Percentiles rank a stretch among this genome's conserved stretches.
These are phyloP conservation scores for Zygosaccharomyces lentus DNA, from an alignment of 805 yeast species.

Conservation along the genomic window DNA sequence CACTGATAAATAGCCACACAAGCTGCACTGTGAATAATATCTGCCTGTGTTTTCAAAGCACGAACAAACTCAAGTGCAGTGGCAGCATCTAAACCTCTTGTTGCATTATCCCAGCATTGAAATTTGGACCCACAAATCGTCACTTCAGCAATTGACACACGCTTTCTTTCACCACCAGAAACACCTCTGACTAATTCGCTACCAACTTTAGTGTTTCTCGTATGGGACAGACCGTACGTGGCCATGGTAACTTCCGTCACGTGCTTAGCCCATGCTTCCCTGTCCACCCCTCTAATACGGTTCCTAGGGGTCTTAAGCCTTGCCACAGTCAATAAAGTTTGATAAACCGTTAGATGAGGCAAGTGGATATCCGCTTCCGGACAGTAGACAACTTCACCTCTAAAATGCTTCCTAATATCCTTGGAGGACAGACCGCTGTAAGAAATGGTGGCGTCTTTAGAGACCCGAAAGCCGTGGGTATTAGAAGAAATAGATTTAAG, in stretches of 20 bases:
- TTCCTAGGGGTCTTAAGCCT: conserved; percentile 56
- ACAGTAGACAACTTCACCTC: conserved; percentile 68
- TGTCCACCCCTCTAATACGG: conserved; percentile 51
- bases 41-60: conserved; percentile 59
- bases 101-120: conserved; percentile 76
- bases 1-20: conserved; percentile 69
- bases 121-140: conserved; percentile 58
- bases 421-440: conserved; percentile 51
- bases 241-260: conserved; percentile 51
- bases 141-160: conserved; percentile 81
- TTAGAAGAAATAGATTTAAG: conserved; percentile 58
- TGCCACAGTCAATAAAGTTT: conserved; percentile 63
- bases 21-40: conserved; percentile 49
- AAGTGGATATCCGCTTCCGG: conserved; percentile 67
- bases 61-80: conserved; percentile 73
- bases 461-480: conserved; percentile 55
- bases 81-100: conserved; percentile 81
- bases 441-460: conserved; percentile 42
- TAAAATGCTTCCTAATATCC: conserved; percentile 47
- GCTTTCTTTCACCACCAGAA: conserved; percentile 81
- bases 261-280: conserved; percentile 51
- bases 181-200: conserved; percentile 64
- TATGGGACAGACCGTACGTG: conserved; percentile 56
- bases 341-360: conserved; percentile 63
- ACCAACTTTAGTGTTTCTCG: conserved; percentile 57